Evolutionary conservation across 1,284 basidiomycete genomes (phyloP), one percentile per base, ranked within the genome.

Genomic region (Cystobasidiaceae sp.): DNA sequence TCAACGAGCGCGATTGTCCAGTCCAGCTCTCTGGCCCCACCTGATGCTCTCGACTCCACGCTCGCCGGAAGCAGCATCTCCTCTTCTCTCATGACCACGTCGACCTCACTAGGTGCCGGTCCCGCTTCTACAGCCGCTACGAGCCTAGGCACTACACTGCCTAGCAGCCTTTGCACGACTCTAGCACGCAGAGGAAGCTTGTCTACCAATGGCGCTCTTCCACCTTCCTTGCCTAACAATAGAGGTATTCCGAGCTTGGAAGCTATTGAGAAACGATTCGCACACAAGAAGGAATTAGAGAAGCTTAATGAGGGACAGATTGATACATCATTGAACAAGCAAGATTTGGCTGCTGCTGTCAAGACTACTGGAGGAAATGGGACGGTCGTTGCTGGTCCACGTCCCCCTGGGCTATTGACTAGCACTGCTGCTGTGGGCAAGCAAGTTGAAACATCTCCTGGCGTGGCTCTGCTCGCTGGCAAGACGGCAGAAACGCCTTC

Each of bases 241-340:
- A 43, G 54, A 43, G 61, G 61, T 25, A 23, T 64, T 1, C 61
- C 61, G 15, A 45, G 51, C 9, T 28, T 64, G 45, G 61, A 64
- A 27, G 52, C 27, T 9, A 46, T 64, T n/a, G 32, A 64, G 43
- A 55, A 64, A 41, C 61, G 61, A 0, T 64, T 56, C 37, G 61
- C 61, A 27, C 30, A 25, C 23, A 64, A 64, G 52, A 44, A 55
- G 32, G 34, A 49, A 21, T 34, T 33, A 34, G 61, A 54, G 34
- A 62, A 49, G 46, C 46, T 19, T 49, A 25, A n/a, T 39, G 11
- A 11, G 11, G 37, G 37, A 39, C 11, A 9, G 9, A n/a, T 9
- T 9, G 37, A 9, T 39, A n/a, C 11, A n/a, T 39, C n/a, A n/a
- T n/a, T n/a, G n/a, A n/a, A n/a, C n/a, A n/a, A n/a, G n/a, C n/a